Evolutionary conservation across 2,329 filamentous ascomycete genomes (phyloP), one percentile per base, ranked within the genome.

Genomic region (Penicillium brasilianum): DNA sequence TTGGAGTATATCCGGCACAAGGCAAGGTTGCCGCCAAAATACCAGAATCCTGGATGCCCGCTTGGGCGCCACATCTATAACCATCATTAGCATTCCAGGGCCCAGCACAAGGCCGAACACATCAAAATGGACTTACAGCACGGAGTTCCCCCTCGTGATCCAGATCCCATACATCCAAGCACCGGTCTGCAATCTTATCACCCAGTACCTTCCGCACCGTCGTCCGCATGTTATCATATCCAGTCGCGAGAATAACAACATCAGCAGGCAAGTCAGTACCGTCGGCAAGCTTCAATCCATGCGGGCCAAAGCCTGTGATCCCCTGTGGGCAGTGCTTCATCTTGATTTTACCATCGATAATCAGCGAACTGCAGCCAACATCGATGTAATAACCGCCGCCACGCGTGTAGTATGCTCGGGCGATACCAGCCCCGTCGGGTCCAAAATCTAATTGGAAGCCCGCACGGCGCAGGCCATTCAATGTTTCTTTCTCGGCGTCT

Each of bases 201-300:
- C 88, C 89, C 57, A 91, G 81, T 20, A 89, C 84, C 34, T 80
- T 79, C n/a, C 85, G 77, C 1, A 88, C 85, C 20, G 85, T 84
- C 0, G 85, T 87, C 11, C 82, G 80, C 88, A 91, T 92, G 69
- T 89, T 90, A 62, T 88, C 83, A 66, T 89, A 90, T 3, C 83
- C 87, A 0, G 87, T 89, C 0, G 87, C 87, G 44, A 88, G 80
- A 0, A 90, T 81, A 9, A 90, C 83, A 63, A 89, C 82, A 63
- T 90, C 88, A 0, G 87, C 86, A 18, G 85, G 81, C 0, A 90
- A 71, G 65, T 82, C 80, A 0, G 76, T 74, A 0, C 87, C 87
- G 61, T 90, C 87, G 0, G 79, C 79, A 3, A 88, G 80, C 1
- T 77, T 71, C 0, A 84, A 63, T 0, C 80, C 82, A 0, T 77